phyloP scores from a whole-genome alignment of 257 asterid species.

The Penstemon davidsonii region DNA sequence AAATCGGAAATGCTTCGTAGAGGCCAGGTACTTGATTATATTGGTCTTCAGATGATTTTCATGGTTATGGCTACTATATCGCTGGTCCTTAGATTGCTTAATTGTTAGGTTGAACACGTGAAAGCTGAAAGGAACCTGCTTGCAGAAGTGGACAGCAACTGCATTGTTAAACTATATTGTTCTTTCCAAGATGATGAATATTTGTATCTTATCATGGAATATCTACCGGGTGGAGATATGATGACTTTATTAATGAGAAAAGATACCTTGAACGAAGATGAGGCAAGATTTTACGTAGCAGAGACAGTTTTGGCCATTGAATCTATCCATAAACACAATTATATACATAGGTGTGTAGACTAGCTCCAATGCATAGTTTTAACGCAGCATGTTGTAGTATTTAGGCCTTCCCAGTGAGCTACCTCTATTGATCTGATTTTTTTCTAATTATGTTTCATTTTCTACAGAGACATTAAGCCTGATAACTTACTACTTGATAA shows the following conservation, averaged over 20 bases:
- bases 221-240: slow-evolving; percentile 60
- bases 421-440: slow-evolving; percentile 15
- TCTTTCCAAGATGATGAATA: slow-evolving; percentile 53
- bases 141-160: slow-evolving; percentile 49
- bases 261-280: slow-evolving; percentile 48
- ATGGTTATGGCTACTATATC: slow-evolving; percentile 11
- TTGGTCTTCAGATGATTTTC: slow-evolving; percentile 21
- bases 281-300: slow-evolving; percentile 56
- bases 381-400: slow-evolving; percentile 1
- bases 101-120: slow-evolving; percentile 52
- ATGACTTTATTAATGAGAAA: slow-evolving; percentile 59
- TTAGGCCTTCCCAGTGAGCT: not conserved
- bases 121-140: slow-evolving; percentile 59
- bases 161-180: slow-evolving; percentile 51
- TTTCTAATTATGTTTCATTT: slow-evolving; percentile 19
- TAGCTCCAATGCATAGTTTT: not conserved
- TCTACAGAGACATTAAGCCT: slow-evolving; percentile 51
- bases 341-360: slow-evolving; percentile 45
- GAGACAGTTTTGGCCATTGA: slow-evolving; percentile 55
- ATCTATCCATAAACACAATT: slow-evolving; percentile 55
- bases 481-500: slow-evolving; percentile 54
- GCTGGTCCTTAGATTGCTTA: slow-evolving; percentile 16
- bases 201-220: slow-evolving; percentile 53
- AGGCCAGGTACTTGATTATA: slow-evolving; percentile 39
- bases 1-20: slow-evolving; percentile 59